Conservation (phyloP, 2,329 filamentous ascomycete species). For the Talaromyces atroroseus region DNA sequence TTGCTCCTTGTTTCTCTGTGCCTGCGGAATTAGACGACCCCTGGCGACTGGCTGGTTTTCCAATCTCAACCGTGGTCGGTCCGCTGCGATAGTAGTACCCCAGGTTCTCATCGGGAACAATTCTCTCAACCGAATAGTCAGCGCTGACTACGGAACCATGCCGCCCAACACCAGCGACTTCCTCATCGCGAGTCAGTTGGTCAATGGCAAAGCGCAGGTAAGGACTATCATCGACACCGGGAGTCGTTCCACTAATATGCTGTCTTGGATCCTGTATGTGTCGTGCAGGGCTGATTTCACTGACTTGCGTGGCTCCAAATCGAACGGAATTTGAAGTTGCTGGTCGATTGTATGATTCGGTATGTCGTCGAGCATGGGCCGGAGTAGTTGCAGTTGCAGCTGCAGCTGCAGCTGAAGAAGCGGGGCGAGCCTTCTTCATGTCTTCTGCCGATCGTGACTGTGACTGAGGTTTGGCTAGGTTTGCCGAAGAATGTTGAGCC, state of each 20-base stretch:
- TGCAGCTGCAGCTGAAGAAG: slow-evolving; percentile 5
- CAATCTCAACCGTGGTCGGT: slow-evolving; percentile 21
- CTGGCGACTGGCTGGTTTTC: slow-evolving; percentile 29
- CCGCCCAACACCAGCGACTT: slow-evolving; percentile 52
- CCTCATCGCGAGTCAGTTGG: slow-evolving; percentile 70
- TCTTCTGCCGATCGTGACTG: slow-evolving; percentile 1
- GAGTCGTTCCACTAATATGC: slow-evolving; percentile 52
- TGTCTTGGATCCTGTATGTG: slow-evolving; percentile 13
- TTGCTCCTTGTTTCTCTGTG: slow-evolving; percentile 22
- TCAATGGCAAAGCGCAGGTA: slow-evolving; percentile 89
- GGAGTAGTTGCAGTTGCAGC: slow-evolving; percentile 8
- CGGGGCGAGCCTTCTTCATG: slow-evolving; percentile 1
- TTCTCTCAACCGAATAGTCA: slow-evolving; percentile 48
- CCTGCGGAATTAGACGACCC: slow-evolving; percentile 23
- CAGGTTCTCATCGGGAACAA: slow-evolving; percentile 45
- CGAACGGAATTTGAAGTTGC: slow-evolving; percentile 25
- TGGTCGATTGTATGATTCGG: not conserved
- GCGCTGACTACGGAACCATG: slow-evolving; percentile 41
- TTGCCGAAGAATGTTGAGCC: slow-evolving; percentile 23
- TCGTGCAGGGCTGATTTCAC: slow-evolving; percentile 22
- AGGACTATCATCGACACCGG: slow-evolving; percentile 75
- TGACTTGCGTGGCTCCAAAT: slow-evolving; percentile 21
- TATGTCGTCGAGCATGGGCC: slow-evolving; percentile 10
- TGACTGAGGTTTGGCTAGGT: slow-evolving; percentile 18
- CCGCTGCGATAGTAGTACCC: slow-evolving; percentile 36